Percentiles rank a stretch among this genome's conserved stretches.
phyloP scores from a whole-genome alignment of 345 rosid genomes.

The Jatropha curcas region DNA sequence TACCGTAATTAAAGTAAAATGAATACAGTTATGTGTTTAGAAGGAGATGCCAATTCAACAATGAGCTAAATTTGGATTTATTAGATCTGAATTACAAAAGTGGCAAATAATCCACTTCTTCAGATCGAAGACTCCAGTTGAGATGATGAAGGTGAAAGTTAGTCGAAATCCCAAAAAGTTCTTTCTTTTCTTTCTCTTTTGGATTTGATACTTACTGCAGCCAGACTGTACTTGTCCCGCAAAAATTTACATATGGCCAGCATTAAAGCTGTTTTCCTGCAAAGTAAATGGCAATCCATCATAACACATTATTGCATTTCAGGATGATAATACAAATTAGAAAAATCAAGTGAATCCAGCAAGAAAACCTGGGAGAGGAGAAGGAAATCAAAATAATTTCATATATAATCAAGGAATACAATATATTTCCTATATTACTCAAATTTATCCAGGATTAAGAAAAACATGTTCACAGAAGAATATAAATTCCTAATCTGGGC shows the following conservation, averaged over 20 bases:
- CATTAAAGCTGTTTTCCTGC: conserved; percentile 94
- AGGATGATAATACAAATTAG: not conserved
- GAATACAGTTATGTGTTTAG: not conserved
- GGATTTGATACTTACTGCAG: conserved; percentile 64
- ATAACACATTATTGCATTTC: not conserved
- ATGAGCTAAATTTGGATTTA: not conserved
- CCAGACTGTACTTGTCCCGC: conserved; percentile 92
- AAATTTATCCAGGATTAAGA: not conserved
- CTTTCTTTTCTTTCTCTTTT: no score
- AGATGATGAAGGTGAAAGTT: not conserved
- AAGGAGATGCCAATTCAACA: not conserved
- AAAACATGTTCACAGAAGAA: not conserved
- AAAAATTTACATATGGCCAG: conserved; percentile 71
- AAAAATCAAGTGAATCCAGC: not conserved
- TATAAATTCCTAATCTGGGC: not conserved
- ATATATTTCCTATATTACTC: not conserved
- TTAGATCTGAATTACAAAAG: not conserved
- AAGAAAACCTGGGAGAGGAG: not conserved
- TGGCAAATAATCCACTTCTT: not conserved
- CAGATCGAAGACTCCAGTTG: not conserved
- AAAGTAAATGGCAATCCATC: conserved; percentile 13
- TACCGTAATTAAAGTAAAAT: conserved; percentile 9
- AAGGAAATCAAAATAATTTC: not conserved
- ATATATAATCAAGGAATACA: not conserved
- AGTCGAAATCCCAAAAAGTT: not conserved